These are phyloP conservation scores for Chrysanthemum seticuspe DNA, from an alignment of 129 eudicot species.

Conservation along the genomic window DNA sequence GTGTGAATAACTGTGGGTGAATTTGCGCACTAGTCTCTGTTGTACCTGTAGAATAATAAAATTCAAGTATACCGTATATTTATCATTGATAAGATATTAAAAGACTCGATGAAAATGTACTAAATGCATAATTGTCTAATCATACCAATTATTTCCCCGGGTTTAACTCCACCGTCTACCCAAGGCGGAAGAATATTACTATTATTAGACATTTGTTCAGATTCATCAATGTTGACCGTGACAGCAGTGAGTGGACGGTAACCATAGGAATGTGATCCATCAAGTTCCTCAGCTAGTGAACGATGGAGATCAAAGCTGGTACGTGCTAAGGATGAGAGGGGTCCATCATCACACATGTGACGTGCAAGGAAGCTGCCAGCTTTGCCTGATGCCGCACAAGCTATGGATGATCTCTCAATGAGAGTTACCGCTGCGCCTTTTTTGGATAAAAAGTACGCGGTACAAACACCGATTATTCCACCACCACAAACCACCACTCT, in stretches of 20 bases:
- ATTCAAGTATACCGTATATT: no score
- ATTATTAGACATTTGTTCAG: conserved; percentile 16
- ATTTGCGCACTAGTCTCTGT: conserved; percentile 72
- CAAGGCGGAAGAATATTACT: conserved; percentile 48
- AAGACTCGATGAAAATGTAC: no score
- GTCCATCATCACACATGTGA: conserved; percentile 82
- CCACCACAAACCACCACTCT: conserved; percentile 88
- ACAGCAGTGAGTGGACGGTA: conserved; percentile 72
- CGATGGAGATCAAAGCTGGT: conserved; percentile 88
- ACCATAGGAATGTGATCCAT: conserved; percentile 61
- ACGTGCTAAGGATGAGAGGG: conserved; percentile 64
- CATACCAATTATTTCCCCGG: conserved; percentile 52
- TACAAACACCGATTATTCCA: conserved; percentile 90
- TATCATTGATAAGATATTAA: no score
- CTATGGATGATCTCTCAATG: conserved; percentile 76
- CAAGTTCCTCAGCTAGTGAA: conserved; percentile 54
- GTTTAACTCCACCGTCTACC: conserved; percentile 64
- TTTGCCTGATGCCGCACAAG: conserved; percentile 92
- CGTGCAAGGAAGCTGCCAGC: conserved; percentile 86
- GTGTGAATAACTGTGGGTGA: conserved; percentile 64
- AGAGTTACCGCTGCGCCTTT: conserved; percentile 73
- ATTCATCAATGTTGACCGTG: conserved; percentile 51
- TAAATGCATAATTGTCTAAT: neutral
- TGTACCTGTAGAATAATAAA: no score
- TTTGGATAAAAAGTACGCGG: conserved; percentile 74